Base-by-base conservation (phyloP, 106 monocot species). In the Chionographis japonica region DNA sequence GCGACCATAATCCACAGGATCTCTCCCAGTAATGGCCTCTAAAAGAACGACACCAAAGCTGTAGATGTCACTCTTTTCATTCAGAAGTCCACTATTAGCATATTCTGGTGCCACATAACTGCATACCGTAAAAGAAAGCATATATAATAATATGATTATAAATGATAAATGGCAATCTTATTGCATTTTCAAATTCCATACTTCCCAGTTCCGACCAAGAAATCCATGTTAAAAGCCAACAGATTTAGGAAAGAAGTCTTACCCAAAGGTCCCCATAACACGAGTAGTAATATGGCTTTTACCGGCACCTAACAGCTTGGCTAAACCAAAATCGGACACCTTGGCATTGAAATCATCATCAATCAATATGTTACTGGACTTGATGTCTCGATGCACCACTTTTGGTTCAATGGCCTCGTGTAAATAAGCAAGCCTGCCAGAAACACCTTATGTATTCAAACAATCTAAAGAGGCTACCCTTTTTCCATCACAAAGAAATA, bases 31-130 rank as follows among this genome's bases (percentile, higher is more conserved):
- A 74, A 91, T 88, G 40, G 91, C 85, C 46, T 95, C 95, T 55
- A 95, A 77, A 12, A 95, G 71, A 65, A 95, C 83, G 61, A 95
- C 88, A 8, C 95, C 95, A 78, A 95, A 95, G 74, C 95, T 95
- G 52, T 95, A 95, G 50, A 95, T 69, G 54, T 95, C 95, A 72
- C 95, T 95, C 77, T 86, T 95, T 75, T 95, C 95, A 69, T 91
- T 95, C 35, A 95, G 78, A 61, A 95, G 83, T 55, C 95, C 95
- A 39, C 80, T 95, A 57, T 91, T 95, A 75, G 95, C 95, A 86
- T 95, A 95, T 77, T 95, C 95, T 54, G 95, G 95, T 12, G 95
- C 95, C 39, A 95, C 95, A 71, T 95, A 95, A 37, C 95, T 95
- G 75, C 66, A 82, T 78, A 69, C 42, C 9, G 19, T 5, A 61